A percentile compares a stretch with the other conserved stretches of the same genome.
Conservation (phyloP, 768 basidiomycete genomes). For the Megacollybia marginata region DNA sequence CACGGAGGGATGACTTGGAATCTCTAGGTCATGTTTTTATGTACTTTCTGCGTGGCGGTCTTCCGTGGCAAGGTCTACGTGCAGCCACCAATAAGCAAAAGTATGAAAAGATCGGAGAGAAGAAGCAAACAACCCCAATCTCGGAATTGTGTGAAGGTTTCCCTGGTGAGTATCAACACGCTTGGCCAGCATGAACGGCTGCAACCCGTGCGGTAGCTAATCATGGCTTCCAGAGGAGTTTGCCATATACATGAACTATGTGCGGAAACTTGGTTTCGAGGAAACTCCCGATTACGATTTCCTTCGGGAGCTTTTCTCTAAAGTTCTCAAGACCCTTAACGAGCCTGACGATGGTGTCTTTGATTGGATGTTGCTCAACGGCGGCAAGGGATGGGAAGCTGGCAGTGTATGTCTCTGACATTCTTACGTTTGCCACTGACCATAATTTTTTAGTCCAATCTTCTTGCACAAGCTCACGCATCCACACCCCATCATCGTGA, state of each 20-base stretch:
- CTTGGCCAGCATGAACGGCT: no score
- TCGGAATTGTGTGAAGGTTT: constrained; percentile 93
- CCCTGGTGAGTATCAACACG: constrained; percentile 53
- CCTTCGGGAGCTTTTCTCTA: constrained; percentile 87
- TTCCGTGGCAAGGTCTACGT: constrained; percentile 97
- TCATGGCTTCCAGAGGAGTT: constrained; percentile 71
- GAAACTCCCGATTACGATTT: constrained; percentile 98
- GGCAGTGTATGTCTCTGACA: constrained; percentile 51
- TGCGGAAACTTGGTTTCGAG: constrained; percentile 96
- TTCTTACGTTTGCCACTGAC: neutral
- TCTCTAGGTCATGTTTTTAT: constrained; percentile 98
- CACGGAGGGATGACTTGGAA: constrained; percentile 92
- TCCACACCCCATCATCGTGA: constrained; percentile 53
- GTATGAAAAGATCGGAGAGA: constrained; percentile 99
- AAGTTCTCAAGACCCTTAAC: constrained; percentile 80
- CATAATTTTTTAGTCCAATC: constrained; percentile 23
- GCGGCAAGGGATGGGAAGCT: constrained; percentile 95
- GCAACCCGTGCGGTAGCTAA: neutral
- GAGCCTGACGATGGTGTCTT: constrained; percentile 90
- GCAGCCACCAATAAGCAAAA: constrained; percentile 99
- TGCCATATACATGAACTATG: constrained; percentile 98
- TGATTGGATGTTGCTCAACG: constrained; percentile 95
- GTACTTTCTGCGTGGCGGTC: constrained; percentile 94
- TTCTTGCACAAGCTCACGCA: constrained; percentile 45
- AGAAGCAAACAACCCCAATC: constrained; percentile 93